These are phyloP conservation scores for Lepidium campestre DNA, from an alignment of 441 rosid species.

Conservation along the genomic window DNA sequence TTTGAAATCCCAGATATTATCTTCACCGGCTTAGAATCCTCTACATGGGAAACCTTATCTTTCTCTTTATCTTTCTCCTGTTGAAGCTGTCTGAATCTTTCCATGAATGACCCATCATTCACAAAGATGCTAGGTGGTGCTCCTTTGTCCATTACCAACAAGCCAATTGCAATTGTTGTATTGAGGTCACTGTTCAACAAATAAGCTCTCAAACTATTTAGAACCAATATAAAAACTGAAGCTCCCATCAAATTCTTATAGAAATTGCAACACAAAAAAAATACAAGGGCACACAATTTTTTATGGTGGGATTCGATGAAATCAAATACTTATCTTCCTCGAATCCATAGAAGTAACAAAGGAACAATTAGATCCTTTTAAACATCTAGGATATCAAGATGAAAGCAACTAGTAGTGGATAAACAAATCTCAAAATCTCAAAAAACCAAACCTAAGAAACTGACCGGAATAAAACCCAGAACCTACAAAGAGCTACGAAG, in stretches of 20 bases:
- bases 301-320: not conserved
- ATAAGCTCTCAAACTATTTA: conserved; percentile 56
- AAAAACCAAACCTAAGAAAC: not conserved
- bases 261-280: not conserved
- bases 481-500: not conserved
- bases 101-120: conserved; percentile 98
- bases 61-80: conserved; percentile 56
- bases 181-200: conserved; percentile 48
- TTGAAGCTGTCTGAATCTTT: conserved; percentile 93
- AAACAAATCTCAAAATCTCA: not conserved
- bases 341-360: not conserved
- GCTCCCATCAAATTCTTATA: not conserved
- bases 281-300: not conserved
- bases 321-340: not conserved
- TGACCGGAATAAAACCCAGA: not conserved
- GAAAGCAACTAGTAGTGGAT: not conserved
- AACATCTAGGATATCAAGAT: not conserved
- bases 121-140: conserved; percentile 75
- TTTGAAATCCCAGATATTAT: conserved; percentile 44
- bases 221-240: conserved; percentile 12
- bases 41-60: conserved; percentile 41
- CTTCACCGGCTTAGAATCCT: conserved; percentile 62
- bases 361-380: not conserved
- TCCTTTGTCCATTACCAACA: conserved; percentile 67
- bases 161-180: conserved; percentile 27